Conservation (phyloP, 2,329 filamentous ascomycete genomes). For the Curvularia hawaiiensis region DNA sequence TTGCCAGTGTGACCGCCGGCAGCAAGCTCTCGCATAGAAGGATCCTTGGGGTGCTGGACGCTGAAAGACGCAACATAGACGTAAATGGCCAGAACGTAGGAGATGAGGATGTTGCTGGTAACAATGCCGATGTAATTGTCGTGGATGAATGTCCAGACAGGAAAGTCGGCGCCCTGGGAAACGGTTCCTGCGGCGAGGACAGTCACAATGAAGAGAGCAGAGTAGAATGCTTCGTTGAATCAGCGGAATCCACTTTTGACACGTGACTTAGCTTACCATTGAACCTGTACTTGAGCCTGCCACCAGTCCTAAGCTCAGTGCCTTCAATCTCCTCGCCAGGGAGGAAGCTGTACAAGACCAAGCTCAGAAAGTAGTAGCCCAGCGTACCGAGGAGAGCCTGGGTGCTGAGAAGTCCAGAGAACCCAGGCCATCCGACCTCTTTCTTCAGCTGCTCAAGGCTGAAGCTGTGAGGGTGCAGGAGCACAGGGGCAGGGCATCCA, state of each 20-base stretch:
- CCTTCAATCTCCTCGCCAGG: constrained; percentile 76
- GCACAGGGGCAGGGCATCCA: constrained; percentile 85
- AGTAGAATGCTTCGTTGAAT: constrained; percentile 67
- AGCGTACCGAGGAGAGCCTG: constrained; percentile 72
- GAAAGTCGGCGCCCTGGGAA: constrained; percentile 78
- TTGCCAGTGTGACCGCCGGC: constrained; percentile 83
- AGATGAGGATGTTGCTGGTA: constrained; percentile 79
- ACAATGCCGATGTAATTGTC: constrained; percentile 88
- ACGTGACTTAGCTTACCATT: constrained; percentile 50
- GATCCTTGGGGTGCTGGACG: constrained; percentile 73
- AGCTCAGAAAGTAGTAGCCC: constrained; percentile 77
- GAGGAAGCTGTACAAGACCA: constrained; percentile 75
- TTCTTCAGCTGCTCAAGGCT: constrained; percentile 73
- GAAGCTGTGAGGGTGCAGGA: constrained; percentile 74
- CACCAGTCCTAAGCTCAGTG: constrained; percentile 70
- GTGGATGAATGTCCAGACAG: constrained; percentile 90
- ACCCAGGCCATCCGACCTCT: constrained; percentile 84
- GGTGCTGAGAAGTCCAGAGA: constrained; percentile 72
- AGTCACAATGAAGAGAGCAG: constrained; percentile 74
- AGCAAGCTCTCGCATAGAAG: constrained; percentile 76
- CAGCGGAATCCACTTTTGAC: constrained; percentile 20
- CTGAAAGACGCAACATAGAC: constrained; percentile 84
- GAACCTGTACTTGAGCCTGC: constrained; percentile 80
- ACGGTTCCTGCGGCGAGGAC: constrained; percentile 75
- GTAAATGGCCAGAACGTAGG: constrained; percentile 73